Evolutionary conservation across 352 stramenopile genomes (phyloP).

Genomic region (Globisporangium sylvaticum): DNA sequence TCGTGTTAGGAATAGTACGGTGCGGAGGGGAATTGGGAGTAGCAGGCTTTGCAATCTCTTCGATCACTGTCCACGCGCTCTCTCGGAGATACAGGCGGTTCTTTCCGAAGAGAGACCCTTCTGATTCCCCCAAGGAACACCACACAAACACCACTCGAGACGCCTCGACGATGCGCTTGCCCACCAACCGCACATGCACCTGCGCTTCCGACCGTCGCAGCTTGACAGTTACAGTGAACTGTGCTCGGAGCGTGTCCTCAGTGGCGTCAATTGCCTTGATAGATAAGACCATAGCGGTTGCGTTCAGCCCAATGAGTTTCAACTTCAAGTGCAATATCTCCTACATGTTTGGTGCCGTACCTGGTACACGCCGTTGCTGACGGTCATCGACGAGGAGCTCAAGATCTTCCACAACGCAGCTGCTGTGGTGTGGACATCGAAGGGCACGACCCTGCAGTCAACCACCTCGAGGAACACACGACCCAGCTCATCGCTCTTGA

Average conservation of each 20-base stretch:
- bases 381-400: background rate
- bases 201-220: background rate
- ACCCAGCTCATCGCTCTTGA: background rate
- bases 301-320: background rate
- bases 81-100: background rate
- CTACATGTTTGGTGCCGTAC: background rate
- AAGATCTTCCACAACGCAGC: slow-evolving; percentile 1
- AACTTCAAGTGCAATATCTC: no score
- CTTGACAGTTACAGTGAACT: background rate
- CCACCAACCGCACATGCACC: background rate
- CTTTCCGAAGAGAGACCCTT: background rate
- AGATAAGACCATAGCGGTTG: background rate
- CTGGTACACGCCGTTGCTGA: slow-evolving; percentile 1
- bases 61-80: background rate
- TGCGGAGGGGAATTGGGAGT: background rate
- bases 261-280: background rate
- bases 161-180: background rate
- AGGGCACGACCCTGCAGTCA: slow-evolving; percentile 1
- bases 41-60: background rate
- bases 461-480: background rate
- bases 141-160: slow-evolving; percentile 3
- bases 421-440: background rate
- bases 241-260: background rate
- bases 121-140: background rate
- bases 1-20: background rate